Conservation (phyloP, 139 green algal genomes). For the Raphidocelis subcapitata region DNA sequence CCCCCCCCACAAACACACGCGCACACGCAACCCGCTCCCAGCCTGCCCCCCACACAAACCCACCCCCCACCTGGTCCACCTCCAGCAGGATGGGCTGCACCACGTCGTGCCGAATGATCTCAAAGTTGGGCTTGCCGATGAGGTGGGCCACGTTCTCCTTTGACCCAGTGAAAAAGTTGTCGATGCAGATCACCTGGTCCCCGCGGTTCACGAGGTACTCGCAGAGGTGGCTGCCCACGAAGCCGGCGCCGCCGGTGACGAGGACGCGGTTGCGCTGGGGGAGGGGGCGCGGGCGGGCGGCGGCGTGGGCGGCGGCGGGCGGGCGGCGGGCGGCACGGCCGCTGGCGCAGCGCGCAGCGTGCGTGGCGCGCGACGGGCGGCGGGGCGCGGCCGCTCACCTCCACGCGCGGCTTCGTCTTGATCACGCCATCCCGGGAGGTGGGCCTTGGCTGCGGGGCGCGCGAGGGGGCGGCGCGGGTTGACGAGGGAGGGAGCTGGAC, state of each 20-base stretch:
- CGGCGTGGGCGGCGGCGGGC: too few relatives aligned
- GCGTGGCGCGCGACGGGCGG: too few relatives aligned
- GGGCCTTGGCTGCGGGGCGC: background rate
- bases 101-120: slow-evolving; percentile 97
- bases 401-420: slow-evolving; percentile 82
- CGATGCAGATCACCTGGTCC: slow-evolving; percentile 96
- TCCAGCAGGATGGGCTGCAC: slow-evolving; percentile 94
- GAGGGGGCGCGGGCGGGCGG: too few relatives aligned
- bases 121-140: slow-evolving; percentile 91
- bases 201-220: slow-evolving; percentile 86
- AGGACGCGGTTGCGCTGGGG: slow-evolving; percentile 83
- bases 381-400: too few relatives aligned
- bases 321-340: too few relatives aligned
- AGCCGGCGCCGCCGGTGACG: slow-evolving; percentile 95
- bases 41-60: too few relatives aligned
- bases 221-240: slow-evolving; percentile 96
- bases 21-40: too few relatives aligned
- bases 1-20: too few relatives aligned
- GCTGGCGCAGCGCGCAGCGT: too few relatives aligned
- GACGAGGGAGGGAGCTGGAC: too few relatives aligned
- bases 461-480: too few relatives aligned
- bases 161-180: slow-evolving; percentile 99
- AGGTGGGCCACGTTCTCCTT: slow-evolving; percentile 95
- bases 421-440: slow-evolving; percentile 40
- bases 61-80: slow-evolving; percentile 98